Evolutionary conservation across 306 rosid species (phyloP).

Genomic region (Corylus heterophylla): DNA sequence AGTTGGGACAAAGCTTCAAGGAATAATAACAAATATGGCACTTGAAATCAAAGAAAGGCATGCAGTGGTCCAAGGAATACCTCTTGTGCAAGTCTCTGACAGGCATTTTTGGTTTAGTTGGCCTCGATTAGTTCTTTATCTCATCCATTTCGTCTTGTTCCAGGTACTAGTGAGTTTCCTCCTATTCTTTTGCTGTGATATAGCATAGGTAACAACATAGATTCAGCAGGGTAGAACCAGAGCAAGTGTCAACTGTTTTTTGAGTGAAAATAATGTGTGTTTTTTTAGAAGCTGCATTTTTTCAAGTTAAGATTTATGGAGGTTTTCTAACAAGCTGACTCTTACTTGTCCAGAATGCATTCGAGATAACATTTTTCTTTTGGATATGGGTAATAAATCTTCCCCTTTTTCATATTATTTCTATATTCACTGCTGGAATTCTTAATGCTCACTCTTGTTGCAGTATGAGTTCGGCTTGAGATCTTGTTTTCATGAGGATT

Average conservation of each 20-base stretch:
- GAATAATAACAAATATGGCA: conserved; percentile 84
- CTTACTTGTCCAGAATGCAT: conserved; percentile 72
- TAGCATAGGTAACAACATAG: not conserved
- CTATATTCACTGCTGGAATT: conserved; percentile 17
- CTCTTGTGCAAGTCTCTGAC: conserved; percentile 96
- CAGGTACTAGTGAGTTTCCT: conserved; percentile 48
- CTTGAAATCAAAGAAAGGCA: conserved; percentile 86
- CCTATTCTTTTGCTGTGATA: not conserved
- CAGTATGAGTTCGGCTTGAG: conserved; percentile 93
- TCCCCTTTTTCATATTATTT: conserved; percentile 3
- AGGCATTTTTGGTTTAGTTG: conserved; percentile 81
- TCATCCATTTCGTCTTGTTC: conserved; percentile 85
- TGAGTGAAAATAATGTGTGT: not conserved
- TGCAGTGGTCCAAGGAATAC: conserved; percentile 95
- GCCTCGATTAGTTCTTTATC: conserved; percentile 76
- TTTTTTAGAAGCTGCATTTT: not conserved
- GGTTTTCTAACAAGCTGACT: conserved; percentile 26
- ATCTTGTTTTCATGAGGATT: conserved; percentile 81
- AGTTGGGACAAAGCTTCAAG: conserved; percentile 95
- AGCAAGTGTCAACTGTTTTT: not conserved
- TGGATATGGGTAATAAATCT: conserved; percentile 77
- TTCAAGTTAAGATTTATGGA: not conserved
- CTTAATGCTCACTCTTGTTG: conserved; percentile 31
- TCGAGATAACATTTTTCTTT: conserved; percentile 88
- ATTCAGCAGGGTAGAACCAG: not conserved